Conservation (phyloP, 306 rosid species). For the Begonia loranthoides region DNA sequence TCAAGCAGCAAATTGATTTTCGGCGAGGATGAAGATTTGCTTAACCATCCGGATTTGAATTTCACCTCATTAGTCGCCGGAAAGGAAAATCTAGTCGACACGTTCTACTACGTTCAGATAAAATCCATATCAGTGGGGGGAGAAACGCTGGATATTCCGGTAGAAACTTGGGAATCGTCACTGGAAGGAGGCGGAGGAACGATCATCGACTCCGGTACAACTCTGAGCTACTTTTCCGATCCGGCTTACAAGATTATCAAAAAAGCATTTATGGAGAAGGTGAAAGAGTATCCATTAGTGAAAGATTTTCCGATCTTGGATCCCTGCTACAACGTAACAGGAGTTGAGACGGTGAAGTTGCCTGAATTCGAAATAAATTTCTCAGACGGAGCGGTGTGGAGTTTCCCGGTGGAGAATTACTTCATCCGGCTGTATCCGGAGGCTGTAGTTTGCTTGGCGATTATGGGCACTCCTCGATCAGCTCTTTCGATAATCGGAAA, state of each 20-base stretch:
- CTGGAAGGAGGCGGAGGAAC: constrained; percentile 78
- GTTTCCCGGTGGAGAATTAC: constrained; percentile 84
- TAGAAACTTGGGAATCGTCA: constrained; percentile 57
- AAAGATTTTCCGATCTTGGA: constrained; percentile 51
- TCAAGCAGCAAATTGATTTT: constrained; percentile 75
- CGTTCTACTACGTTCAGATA: constrained; percentile 74
- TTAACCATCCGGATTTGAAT: constrained; percentile 52
- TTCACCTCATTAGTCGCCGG: constrained; percentile 66
- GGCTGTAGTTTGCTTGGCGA: constrained; percentile 65
- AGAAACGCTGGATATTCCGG: constrained; percentile 50
- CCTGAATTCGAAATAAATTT: constrained; percentile 69
- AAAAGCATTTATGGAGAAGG: constrained; percentile 47
- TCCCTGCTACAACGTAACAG: constrained; percentile 92
- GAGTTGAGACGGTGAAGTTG: constrained; percentile 51
- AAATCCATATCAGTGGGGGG: constrained; percentile 61
- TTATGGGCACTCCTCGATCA: constrained; percentile 56
- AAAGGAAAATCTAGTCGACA: constrained; percentile 58
- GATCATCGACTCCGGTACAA: constrained; percentile 91
- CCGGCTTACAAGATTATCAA: constrained; percentile 63
- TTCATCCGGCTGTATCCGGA: constrained; percentile 62
- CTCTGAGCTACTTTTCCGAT: constrained; percentile 81
- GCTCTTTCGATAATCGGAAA: constrained; percentile 84
- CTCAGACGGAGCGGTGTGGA: constrained; percentile 79
- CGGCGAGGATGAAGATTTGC: constrained; percentile 60
- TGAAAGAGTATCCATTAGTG: constrained; percentile 40